Percentiles rank a stretch among this genome's conserved stretches.
These are phyloP conservation scores for Cyclanthera cordifolia DNA, from an alignment of 306 rosid genomes.

Conservation along the genomic window DNA sequence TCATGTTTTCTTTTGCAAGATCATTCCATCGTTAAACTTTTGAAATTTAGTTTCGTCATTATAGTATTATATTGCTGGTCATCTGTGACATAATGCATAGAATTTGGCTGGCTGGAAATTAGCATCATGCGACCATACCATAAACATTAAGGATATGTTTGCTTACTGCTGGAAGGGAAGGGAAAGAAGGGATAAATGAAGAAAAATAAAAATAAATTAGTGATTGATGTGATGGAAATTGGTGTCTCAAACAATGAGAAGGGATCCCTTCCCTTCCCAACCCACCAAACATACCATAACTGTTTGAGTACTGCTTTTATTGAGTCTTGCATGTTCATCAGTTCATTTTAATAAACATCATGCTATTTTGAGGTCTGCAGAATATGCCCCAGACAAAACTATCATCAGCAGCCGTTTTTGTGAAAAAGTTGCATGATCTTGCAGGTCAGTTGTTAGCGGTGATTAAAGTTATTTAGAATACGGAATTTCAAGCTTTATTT, in stretches of 20 bases:
- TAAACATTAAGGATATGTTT: no score
- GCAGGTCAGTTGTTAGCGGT: conserved; percentile 42
- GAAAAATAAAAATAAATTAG: no score
- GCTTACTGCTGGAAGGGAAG: no score
- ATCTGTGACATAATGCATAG: not conserved
- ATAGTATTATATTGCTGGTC: not conserved
- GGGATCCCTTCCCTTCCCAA: no score
- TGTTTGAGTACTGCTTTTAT: not conserved
- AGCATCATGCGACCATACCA: not conserved
- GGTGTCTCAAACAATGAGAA: no score
- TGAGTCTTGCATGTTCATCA: not conserved
- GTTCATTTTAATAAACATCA: not conserved
- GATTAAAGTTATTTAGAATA: not conserved
- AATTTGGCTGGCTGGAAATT: not conserved
- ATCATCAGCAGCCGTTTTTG: conserved; percentile 49
- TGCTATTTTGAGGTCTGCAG: conserved; percentile 26
- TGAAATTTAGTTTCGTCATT: not conserved
- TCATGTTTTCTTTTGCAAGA: not conserved
- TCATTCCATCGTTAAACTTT: not conserved
- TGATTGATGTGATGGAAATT: no score
- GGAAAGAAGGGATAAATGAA: no score
- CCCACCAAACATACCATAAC: no score
- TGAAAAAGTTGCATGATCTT: conserved; percentile 60
- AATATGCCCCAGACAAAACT: conserved; percentile 29
- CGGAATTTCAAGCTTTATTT: not conserved